Evolutionary conservation across 2,329 filamentous ascomycete genomes (phyloP).

Genomic region (Fusarium odoratissimum): DNA sequence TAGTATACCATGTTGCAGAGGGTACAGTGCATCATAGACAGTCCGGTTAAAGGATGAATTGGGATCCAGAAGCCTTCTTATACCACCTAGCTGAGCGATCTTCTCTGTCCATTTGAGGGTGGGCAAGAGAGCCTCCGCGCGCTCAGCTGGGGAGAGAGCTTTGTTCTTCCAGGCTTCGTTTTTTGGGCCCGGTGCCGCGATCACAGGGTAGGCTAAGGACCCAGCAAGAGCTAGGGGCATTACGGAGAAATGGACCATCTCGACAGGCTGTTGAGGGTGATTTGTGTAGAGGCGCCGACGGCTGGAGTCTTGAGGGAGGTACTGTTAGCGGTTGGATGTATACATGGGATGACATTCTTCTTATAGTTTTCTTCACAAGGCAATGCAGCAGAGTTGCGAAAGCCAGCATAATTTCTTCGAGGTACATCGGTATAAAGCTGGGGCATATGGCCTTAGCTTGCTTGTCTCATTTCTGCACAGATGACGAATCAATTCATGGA

Average conservation of each 20-base stretch:
- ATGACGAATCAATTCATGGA: not conserved
- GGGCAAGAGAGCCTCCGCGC: not conserved
- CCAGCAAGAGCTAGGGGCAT: not conserved
- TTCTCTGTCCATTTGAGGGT: not conserved
- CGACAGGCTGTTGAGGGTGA: not conserved
- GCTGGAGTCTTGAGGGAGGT: not conserved
- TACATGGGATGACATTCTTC: not conserved
- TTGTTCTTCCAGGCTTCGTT: not conserved
- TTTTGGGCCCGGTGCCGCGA: not conserved
- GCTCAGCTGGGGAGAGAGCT: not conserved
- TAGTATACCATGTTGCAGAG: not conserved
- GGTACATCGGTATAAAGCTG: not conserved
- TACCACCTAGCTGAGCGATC: not conserved
- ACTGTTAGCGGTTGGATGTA: not conserved
- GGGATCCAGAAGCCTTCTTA: not conserved
- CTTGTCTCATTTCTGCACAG: not conserved
- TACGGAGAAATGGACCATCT: not conserved
- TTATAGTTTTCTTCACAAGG: not conserved
- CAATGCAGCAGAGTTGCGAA: not conserved
- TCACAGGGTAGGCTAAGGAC: not conserved
- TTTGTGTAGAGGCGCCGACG: not conserved
- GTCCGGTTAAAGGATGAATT: not conserved
- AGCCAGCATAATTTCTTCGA: no score
- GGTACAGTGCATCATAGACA: not conserved
- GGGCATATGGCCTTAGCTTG: not conserved